Evolutionary conservation across 306 rosid genomes (phyloP).

Genomic region (Bauhinia variegata): DNA sequence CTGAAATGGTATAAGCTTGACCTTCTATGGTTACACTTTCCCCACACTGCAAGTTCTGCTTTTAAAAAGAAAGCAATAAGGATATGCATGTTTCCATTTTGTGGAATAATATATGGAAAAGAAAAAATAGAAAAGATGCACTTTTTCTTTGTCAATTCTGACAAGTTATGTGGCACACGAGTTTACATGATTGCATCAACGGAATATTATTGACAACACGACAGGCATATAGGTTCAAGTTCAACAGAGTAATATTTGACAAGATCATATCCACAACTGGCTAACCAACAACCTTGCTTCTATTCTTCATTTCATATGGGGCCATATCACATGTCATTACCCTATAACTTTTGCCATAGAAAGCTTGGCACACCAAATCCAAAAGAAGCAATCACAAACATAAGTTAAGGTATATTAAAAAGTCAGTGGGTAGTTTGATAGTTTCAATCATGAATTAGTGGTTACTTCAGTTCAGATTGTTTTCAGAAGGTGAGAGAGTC

Average conservation of each 20-base stretch:
- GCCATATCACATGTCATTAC: constrained; percentile 37
- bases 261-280: constrained; percentile 39
- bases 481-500: neutral
- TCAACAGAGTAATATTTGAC: constrained; percentile 35
- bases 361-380: constrained; percentile 20
- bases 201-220: constrained; percentile 37
- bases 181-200: constrained; percentile 44
- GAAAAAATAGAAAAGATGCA: constrained; percentile 26
- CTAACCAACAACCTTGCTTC: constrained; percentile 33
- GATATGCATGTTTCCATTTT: neutral
- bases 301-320: constrained; percentile 41
- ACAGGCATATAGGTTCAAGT: constrained; percentile 40
- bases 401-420: constrained; percentile 16
- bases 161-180: constrained; percentile 44
- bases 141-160: constrained; percentile 38
- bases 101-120: too few species aligned
- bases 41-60: constrained; percentile 71
- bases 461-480: constrained; percentile 9
- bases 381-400: constrained; percentile 35
- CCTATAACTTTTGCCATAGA: constrained; percentile 35
- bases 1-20: constrained; percentile 80
- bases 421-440: neutral
- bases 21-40: constrained; percentile 79
- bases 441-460: constrained; percentile 8
- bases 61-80: constrained; percentile 18